Conservation (phyloP, 805 yeast genomes). For the Yarrowia alimentaria region DNA sequence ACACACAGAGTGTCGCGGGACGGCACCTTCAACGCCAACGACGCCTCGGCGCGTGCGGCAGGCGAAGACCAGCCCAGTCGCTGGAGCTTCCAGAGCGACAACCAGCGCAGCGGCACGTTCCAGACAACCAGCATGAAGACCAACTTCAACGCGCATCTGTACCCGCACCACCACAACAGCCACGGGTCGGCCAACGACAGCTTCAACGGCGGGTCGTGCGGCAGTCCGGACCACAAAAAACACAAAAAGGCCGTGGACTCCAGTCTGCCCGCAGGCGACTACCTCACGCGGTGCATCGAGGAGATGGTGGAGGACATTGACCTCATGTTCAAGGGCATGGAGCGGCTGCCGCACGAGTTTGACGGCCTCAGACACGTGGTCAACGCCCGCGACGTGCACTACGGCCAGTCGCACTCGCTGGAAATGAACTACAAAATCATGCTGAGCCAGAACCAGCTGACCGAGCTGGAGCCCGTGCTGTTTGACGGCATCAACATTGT, state of each 20-base stretch:
- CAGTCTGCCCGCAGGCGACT: not conserved
- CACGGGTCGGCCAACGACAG: too few species aligned
- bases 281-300: conserved; percentile 22
- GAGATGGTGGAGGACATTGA: conserved; percentile 30
- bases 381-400: conserved; percentile 28
- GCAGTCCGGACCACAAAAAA: too few species aligned
- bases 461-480: conserved; percentile 35
- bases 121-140: too few species aligned
- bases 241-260: not conserved
- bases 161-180: too few species aligned
- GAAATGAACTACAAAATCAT: conserved; percentile 37
- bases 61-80: too few species aligned
- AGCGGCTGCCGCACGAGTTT: conserved; percentile 40
- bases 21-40: too few species aligned
- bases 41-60: too few species aligned
- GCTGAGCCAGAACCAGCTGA: conserved; percentile 37
- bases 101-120: too few species aligned
- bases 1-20: too few species aligned
- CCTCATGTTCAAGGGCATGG: conserved; percentile 35
- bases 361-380: conserved; percentile 40
- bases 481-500: conserved; percentile 40
- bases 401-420: conserved; percentile 31
- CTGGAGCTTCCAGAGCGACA: too few species aligned
- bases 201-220: too few species aligned
- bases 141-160: too few species aligned